Evolutionary conservation across 805 yeast species (phyloP).

Genomic region (Ogataea corticis): DNA sequence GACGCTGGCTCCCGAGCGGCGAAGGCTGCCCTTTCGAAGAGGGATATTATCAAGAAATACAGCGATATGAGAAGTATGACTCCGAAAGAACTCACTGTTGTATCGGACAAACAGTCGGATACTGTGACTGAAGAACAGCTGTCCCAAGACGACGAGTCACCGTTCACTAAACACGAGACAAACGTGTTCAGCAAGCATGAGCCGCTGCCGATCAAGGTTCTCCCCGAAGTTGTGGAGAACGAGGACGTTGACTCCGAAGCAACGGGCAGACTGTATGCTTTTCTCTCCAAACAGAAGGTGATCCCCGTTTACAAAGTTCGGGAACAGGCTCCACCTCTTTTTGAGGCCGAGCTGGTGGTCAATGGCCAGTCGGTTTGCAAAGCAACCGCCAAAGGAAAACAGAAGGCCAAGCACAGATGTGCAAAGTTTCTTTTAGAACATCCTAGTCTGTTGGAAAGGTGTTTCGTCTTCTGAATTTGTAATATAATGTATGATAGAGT

Average conservation of each 20-base stretch:
- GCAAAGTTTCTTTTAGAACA: constrained; percentile 36
- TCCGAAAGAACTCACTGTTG: constrained; percentile 39
- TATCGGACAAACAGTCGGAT: constrained; percentile 3
- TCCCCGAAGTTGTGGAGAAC: constrained; percentile 10
- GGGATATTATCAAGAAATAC: constrained; percentile 61
- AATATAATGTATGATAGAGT: neutral
- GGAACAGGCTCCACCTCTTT: constrained; percentile 22
- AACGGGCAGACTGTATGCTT: constrained; percentile 34
- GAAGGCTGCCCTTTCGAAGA: constrained; percentile 66
- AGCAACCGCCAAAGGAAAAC: constrained; percentile 37
- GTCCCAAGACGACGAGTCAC: neutral
- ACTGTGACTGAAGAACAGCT: constrained; percentile 1
- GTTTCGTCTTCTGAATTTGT: constrained; percentile 15
- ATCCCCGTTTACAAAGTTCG: constrained; percentile 35
- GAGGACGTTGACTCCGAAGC: constrained; percentile 23
- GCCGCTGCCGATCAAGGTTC: constrained; percentile 5
- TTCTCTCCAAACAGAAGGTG: constrained; percentile 22
- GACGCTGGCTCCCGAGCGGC: constrained; percentile 89
- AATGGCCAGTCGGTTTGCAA: constrained; percentile 36
- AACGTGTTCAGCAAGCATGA: neutral
- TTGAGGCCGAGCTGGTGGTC: constrained; percentile 30
- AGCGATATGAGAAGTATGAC: constrained; percentile 54
- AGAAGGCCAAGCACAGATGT: constrained; percentile 40
- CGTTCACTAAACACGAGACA: constrained; percentile 1
- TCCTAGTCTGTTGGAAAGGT: constrained; percentile 18